Base-by-base conservation (phyloP, 441 rosid genomes). In the Eutrema salsugineum region DNA sequence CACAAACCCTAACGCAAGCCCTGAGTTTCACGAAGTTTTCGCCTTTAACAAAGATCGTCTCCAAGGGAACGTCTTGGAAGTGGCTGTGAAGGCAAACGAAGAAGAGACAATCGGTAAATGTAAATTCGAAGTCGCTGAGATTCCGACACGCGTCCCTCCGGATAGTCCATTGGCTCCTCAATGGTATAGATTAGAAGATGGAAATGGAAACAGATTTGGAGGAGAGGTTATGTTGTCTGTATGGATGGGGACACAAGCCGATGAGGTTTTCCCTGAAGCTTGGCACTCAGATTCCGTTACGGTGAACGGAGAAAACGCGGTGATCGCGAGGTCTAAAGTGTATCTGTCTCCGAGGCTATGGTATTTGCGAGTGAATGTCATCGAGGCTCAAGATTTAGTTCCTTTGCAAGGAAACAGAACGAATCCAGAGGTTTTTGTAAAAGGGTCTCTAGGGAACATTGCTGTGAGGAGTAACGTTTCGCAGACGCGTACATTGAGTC, bases 241-340 rank as follows among this genome's bases (percentile, higher is more conserved):
- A 8, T 87, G 91, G 91, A 77, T 79, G 42, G 86, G 87, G 48
- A 84, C 86, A 48, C 88, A 86, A 61, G 86, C 85, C 7, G 86
- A 84, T 27, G 83, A 80, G 32, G 85, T 84, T 2, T 86, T 84
- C 39, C 67, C 81, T 0, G 84, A 82, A 36, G 90, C 86, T 60
- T 81, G 90, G 88, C 85, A 81, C 57, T 78, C 82, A 0, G 84
- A 84, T 78, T 79, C 85, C 1, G 73, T 82, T 2, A 48, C 77
- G 8, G 83, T 79, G n/a, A 77, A 68, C 0, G 77, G 68, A 19
- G 82, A 82, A 38, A 79, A 78, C 68, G 79, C 77, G 3, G 65
- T 68, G 46, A 83, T 71, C 10, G 78, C 83, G 33, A 57, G 83
- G 30, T 85, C 91, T 0, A 87, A 87, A 48, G 86, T 82, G 11